Evolutionary conservation across 768 basidiomycete species (phyloP).

Genomic region (Naganishia vaughanmartiniae): DNA sequence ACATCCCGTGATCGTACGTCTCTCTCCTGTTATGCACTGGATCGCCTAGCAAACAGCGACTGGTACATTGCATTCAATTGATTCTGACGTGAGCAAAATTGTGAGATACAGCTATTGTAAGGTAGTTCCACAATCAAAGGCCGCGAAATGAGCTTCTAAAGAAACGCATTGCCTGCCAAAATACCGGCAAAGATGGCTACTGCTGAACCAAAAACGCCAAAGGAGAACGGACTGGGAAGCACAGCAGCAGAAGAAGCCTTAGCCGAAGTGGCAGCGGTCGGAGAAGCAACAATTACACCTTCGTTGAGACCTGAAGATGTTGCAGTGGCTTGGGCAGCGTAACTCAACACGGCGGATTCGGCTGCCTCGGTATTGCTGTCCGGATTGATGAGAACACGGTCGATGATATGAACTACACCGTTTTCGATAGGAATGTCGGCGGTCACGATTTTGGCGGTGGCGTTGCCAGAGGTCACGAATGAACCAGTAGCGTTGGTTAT

Average conservation of each 20-base stretch:
- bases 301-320: too few relatives aligned
- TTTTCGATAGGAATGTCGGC: conserved; percentile 64
- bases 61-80: too few relatives aligned
- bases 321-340: conserved; percentile 38
- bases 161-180: too few relatives aligned
- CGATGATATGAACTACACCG: conserved; percentile 64
- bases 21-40: too few relatives aligned
- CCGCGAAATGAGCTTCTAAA: too few relatives aligned
- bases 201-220: conserved; percentile 33
- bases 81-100: too few relatives aligned
- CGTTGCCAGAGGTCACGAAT: conserved; percentile 58
- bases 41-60: too few relatives aligned
- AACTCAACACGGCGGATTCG: conserved; percentile 42
- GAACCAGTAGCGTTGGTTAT: conserved; percentile 60
- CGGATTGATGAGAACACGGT: conserved; percentile 51
- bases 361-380: conserved; percentile 50
- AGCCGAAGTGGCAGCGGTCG: conserved; percentile 27
- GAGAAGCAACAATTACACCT: too few relatives aligned
- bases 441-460: conserved; percentile 60
- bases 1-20: conserved; percentile 68
- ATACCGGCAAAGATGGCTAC: conserved; percentile 37
- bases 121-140: too few relatives aligned
- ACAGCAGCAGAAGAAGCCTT: too few relatives aligned
- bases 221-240: not conserved
- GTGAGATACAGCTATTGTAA: too few relatives aligned